Evolutionary conservation across 306 rosid species (phyloP).

Genomic region (Vigna mungo): DNA sequence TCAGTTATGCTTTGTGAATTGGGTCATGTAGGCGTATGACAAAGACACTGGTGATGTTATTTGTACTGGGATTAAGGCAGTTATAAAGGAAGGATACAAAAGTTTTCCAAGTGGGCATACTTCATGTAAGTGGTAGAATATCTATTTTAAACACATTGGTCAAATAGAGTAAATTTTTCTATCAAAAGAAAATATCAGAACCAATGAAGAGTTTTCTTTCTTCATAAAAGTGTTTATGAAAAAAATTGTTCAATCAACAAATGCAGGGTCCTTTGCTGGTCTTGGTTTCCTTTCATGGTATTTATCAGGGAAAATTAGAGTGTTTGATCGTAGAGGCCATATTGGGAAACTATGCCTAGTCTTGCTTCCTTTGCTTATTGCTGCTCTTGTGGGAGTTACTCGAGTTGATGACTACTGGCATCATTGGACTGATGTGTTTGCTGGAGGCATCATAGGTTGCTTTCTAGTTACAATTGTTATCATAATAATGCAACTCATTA

Average conservation of each 20-base stretch:
- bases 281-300: constrained; percentile 65
- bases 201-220: too few species aligned
- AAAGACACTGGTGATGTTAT: constrained; percentile 40
- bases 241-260: not conserved
- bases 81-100: constrained; percentile 64
- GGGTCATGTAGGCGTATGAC: constrained; percentile 46
- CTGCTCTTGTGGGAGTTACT: constrained; percentile 55
- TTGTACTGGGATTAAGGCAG: constrained; percentile 41
- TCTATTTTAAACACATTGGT: not conserved
- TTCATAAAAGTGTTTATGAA: too few species aligned
- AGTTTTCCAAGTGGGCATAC: constrained; percentile 71
- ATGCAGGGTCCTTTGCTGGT: constrained; percentile 70
- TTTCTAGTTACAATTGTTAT: not conserved
- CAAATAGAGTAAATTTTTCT: too few species aligned
- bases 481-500: not conserved
- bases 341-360: constrained; percentile 53
- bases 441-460: constrained; percentile 59
- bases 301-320: constrained; percentile 61
- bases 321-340: constrained; percentile 62
- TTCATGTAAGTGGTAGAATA: constrained; percentile 51
- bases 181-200: too few species aligned
- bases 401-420: constrained; percentile 72
- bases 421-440: constrained; percentile 66
- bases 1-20: not conserved
- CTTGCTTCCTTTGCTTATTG: constrained; percentile 57